Evolutionary conservation across 2,329 filamentous ascomycete species (phyloP).

Genomic region (Catunica adiposa): DNA sequence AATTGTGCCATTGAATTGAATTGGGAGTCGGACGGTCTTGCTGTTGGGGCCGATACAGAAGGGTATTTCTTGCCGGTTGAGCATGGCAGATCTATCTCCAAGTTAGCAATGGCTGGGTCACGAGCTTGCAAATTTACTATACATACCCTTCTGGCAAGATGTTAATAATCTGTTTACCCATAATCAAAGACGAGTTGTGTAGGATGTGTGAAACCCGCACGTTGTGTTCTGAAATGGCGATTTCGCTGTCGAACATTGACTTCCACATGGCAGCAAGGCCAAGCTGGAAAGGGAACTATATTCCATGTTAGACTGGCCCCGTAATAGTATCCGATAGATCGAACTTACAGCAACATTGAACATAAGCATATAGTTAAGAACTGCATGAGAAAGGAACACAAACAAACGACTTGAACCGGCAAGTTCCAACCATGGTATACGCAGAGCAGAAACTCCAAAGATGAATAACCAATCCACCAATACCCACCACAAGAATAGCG

Average conservation of each 20-base stretch:
- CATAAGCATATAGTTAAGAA: constrained; percentile 76
- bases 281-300: constrained; percentile 52
- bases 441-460: constrained; percentile 69
- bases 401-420: constrained; percentile 56
- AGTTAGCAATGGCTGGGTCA: neutral
- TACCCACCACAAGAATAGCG: constrained; percentile 87
- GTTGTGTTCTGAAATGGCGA: constrained; percentile 81
- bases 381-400: constrained; percentile 54
- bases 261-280: constrained; percentile 60
- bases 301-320: neutral
- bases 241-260: constrained; percentile 78
- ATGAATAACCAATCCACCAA: constrained; percentile 72
- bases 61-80: constrained; percentile 67
- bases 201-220: constrained; percentile 79
- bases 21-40: constrained; percentile 52
- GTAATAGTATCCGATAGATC: neutral
- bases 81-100: constrained; percentile 53
- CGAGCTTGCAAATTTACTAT: neutral
- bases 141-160: constrained; percentile 77
- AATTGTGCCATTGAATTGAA: constrained; percentile 84
- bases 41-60: constrained; percentile 61
- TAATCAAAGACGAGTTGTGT: constrained; percentile 82
- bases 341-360: constrained; percentile 61
- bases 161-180: constrained; percentile 94
- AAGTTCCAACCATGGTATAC: constrained; percentile 94